Evolutionary conservation across 2,329 filamentous ascomycete species (phyloP), one percentile per base, ranked within the genome.

Genomic region (Arthroderma sp.): DNA sequence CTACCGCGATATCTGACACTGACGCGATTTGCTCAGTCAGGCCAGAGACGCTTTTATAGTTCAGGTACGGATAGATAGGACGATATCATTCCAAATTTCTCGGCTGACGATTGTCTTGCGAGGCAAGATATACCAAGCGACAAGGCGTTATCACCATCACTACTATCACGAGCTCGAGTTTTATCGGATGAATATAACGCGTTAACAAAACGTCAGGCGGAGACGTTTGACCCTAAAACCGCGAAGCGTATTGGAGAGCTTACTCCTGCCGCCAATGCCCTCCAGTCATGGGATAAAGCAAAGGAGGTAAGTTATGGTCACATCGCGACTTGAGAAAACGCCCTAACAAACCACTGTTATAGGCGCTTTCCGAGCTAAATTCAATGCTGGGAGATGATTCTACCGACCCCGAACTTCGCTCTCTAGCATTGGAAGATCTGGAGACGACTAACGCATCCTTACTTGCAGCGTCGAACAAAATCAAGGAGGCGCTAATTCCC

Each of bases 401-500:
- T 15, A 73, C 75, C 49, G 78, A 82, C 52, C 53, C 69, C 1
- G 78, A 81, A 54, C 64, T 83, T 47, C 72, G 69, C 44, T 64
- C 70, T 29, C 67, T 82, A 38, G 79, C 79, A 5, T 61, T 70
- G 36, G 74, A 80, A 44, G 91, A 98, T 60, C 72, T 96, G 6
- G 67, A 69, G n/a, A 62, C 73, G 2, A 86, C 85, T 7, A 68
- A 73, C 10, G 64, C 71, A 4, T 70, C 75, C 47, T 73, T 95
- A 27, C 70, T 74, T 2, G 59, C 65, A 0, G 74, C 93, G 28
- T 78, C 79, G 0, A 72, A 72, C 33, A 76, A 75, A 32, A 73
- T 98, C 37, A 85, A 85, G 28, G 77, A 74, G 22, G 79, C 83
- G 38, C 73, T 98, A 43, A 83, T 94, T 10, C 91, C 91, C 1